Conservation (phyloP, 2,329 filamentous ascomycete genomes). For the Pestalotiopsis sp. region DNA sequence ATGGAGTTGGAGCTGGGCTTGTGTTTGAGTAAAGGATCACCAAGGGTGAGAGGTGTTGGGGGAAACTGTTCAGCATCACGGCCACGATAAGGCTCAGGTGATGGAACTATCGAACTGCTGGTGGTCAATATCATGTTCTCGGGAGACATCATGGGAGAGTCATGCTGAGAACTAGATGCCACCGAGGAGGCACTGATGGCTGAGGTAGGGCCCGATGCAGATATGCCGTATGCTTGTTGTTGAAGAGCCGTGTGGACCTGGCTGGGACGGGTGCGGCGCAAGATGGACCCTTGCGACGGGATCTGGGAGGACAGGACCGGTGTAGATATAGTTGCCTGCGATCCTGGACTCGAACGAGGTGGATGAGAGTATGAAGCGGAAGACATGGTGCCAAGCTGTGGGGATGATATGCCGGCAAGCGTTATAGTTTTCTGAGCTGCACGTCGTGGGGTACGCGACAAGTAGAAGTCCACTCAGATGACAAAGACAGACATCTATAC, state of each 20-base stretch:
- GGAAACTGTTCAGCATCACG: conserved; percentile 56
- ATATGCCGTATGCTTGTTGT: conserved; percentile 34
- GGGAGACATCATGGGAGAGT: conserved; percentile 61
- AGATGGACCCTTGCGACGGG: conserved; percentile 39
- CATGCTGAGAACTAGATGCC: conserved; percentile 56
- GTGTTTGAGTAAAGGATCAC: conserved; percentile 69
- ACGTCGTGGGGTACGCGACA: conserved; percentile 27
- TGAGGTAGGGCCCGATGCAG: conserved; percentile 49
- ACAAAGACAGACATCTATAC: conserved; percentile 27
- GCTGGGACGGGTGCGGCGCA: conserved; percentile 47
- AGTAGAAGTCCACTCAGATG: conserved; percentile 17
- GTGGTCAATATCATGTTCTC: conserved; percentile 55
- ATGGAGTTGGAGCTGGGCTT: conserved; percentile 66
- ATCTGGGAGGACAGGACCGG: conserved; percentile 46
- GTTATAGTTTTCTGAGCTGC: conserved; percentile 25
- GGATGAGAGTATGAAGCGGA: conserved; percentile 33
- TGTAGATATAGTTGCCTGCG: conserved; percentile 33
- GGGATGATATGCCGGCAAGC: conserved; percentile 26
- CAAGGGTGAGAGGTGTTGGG: conserved; percentile 66
- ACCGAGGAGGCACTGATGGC: conserved; percentile 59
- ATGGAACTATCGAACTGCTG: conserved; percentile 67
- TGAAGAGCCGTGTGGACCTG: conserved; percentile 51
- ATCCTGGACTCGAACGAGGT: conserved; percentile 31
- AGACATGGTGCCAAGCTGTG: conserved; percentile 35
- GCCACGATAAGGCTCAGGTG: conserved; percentile 64